phyloP scores from a whole-genome alignment of 345 rosid species.

The Pugionium cornutum region DNA sequence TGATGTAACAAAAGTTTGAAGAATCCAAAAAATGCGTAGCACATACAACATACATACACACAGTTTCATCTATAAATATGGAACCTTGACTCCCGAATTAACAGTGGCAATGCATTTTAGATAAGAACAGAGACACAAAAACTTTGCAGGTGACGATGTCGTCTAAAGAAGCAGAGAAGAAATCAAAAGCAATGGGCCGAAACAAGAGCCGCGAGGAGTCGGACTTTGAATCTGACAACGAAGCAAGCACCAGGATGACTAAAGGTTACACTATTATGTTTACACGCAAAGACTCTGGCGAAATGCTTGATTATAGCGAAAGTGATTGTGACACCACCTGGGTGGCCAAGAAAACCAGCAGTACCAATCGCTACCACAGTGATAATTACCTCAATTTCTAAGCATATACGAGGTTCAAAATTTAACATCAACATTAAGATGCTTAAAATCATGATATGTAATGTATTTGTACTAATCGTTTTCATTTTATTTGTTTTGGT shows the following conservation, averaged over 20 bases:
- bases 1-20: constrained; percentile 33
- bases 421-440: not conserved
- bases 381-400: not conserved
- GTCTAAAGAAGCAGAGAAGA: not conserved
- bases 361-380: not conserved
- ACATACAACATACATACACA: not conserved
- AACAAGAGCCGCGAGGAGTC: not conserved
- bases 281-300: not conserved
- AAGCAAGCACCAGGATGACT: constrained; percentile 5
- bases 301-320: not conserved
- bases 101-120: not conserved
- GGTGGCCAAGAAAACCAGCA: not conserved
- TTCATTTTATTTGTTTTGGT: not conserved
- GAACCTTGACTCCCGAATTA: constrained; percentile 8
- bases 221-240: constrained; percentile 5
- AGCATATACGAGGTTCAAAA: constrained; percentile 8
- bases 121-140: not conserved
- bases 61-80: constrained; percentile 35
- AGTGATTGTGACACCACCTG: not conserved
- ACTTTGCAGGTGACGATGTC: constrained; percentile 4
- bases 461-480: not conserved
- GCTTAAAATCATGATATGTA: not conserved
- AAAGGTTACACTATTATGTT: not conserved
- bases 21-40: constrained; percentile 20
- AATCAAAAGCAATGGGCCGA: not conserved